Percentiles rank a stretch among this genome's conserved stretches.
Conservation (phyloP, 257 asterid species). For the Handroanthus guayacan region DNA sequence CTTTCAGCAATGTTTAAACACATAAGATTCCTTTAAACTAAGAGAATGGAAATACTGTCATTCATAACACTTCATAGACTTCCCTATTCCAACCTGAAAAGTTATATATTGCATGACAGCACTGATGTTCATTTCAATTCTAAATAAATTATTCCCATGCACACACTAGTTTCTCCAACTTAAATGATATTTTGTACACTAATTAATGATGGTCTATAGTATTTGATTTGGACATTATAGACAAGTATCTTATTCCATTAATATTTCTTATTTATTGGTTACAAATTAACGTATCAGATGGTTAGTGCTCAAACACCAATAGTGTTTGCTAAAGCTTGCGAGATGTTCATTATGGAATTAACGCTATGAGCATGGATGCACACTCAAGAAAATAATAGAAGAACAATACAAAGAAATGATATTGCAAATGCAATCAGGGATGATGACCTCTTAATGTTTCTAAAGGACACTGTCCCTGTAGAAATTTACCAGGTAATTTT, state of each 20-base stretch:
- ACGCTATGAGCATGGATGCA: constrained; percentile 49
- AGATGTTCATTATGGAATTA: constrained; percentile 47
- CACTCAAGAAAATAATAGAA: constrained; percentile 30
- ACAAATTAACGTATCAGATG: constrained; percentile 40
- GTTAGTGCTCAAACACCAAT: constrained; percentile 48
- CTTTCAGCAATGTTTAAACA: too few species aligned
- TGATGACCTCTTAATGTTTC: constrained; percentile 35
- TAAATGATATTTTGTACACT: too few species aligned
- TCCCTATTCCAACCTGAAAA: too few species aligned
- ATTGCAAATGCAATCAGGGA: constrained; percentile 46
- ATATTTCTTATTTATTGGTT: background rate
- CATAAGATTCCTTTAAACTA: too few species aligned
- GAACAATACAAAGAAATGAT: constrained; percentile 43
- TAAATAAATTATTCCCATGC: too few species aligned
- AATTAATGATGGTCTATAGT: too few species aligned
- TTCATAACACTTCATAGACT: background rate
- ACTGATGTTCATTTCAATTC: too few species aligned
- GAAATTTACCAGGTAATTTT: constrained; percentile 38
- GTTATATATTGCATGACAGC: too few species aligned
- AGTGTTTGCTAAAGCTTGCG: constrained; percentile 49
- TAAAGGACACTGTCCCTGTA: constrained; percentile 35
- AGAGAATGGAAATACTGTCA: too few species aligned
- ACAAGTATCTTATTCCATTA: background rate
- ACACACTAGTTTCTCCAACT: too few species aligned
- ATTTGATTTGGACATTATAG: background rate